phyloP scores from a whole-genome alignment of 495 filamentous ascomycete species.

The Thermothielavioides terrestris region DNA sequence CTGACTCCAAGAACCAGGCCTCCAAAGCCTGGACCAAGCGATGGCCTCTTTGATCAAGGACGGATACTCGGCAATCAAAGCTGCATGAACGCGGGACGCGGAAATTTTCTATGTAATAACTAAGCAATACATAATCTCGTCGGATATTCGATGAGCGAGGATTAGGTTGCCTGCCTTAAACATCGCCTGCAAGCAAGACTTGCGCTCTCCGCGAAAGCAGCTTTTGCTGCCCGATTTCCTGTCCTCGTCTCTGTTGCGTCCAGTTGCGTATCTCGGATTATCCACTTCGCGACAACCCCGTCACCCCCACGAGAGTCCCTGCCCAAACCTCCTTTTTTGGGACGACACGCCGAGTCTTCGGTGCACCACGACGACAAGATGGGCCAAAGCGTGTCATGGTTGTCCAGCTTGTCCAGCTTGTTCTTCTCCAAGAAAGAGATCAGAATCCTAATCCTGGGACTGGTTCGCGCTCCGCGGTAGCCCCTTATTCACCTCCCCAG shows the following conservation, averaged over 20 bases:
- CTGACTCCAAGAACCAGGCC: not conserved
- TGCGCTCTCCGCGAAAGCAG: not conserved
- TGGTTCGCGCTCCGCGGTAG: constrained; percentile 50
- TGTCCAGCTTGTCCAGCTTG: constrained; percentile 59
- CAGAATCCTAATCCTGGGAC: constrained; percentile 86
- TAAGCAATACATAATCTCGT: not conserved
- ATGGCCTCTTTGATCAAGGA: constrained; percentile 1
- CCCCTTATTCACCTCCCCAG: not conserved
- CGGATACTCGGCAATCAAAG: no score
- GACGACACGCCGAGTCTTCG: constrained; percentile 3
- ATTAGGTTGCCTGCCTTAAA: not conserved
- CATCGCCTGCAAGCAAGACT: not conserved
- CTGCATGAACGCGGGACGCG: not conserved
- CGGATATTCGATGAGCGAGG: not conserved
- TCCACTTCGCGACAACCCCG: not conserved
- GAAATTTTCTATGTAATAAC: not conserved
- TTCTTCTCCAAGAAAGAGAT: constrained; percentile 95
- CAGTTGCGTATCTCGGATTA: not conserved
- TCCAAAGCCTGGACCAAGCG: not conserved
- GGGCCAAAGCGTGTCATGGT: constrained; percentile 73
- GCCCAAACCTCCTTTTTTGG: not conserved
- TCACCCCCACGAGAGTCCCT: not conserved
- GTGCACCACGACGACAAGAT: constrained; percentile 40
- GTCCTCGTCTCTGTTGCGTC: not conserved
- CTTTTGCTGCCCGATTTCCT: not conserved